A percentile compares a stretch with the other conserved stretches of the same genome.
Conservation (phyloP, 441 rosid genomes). For the Metrosideros polymorpha region DNA sequence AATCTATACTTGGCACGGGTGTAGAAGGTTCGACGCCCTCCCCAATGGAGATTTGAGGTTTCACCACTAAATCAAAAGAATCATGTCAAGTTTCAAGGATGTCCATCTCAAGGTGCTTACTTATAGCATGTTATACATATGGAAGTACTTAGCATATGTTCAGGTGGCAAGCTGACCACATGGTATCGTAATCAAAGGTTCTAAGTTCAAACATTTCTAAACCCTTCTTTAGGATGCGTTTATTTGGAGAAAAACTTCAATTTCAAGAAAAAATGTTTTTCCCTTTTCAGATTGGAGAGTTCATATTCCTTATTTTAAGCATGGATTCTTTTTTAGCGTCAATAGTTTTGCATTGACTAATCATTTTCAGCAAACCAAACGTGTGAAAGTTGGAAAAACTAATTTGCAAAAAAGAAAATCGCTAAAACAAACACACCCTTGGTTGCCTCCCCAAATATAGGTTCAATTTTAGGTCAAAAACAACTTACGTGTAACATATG, state of each 20-base stretch:
- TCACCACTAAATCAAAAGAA: too few species aligned
- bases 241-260: neutral
- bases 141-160: neutral
- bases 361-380: neutral
- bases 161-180: neutral
- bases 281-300: neutral
- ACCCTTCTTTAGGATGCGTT: neutral
- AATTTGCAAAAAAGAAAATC: too few species aligned
- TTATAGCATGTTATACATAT: neutral
- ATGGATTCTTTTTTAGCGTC: too few species aligned
- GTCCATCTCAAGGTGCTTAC: neutral
- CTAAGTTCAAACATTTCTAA: neutral
- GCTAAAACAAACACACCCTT: neutral
- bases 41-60: too few species aligned
- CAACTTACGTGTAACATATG: too few species aligned
- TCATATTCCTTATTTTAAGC: too few species aligned
- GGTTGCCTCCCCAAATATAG: neutral
- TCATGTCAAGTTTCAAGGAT: too few species aligned
- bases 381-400: too few species aligned
- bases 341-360: neutral
- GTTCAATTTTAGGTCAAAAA: too few species aligned
- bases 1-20: too few species aligned
- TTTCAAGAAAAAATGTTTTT: too few species aligned
- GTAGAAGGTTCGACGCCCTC: too few species aligned
- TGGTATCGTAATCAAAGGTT: rapidly evolving